Base-by-base conservation (phyloP, 192 early-diverging fungal species). In the Coemansia asiatica region DNA sequence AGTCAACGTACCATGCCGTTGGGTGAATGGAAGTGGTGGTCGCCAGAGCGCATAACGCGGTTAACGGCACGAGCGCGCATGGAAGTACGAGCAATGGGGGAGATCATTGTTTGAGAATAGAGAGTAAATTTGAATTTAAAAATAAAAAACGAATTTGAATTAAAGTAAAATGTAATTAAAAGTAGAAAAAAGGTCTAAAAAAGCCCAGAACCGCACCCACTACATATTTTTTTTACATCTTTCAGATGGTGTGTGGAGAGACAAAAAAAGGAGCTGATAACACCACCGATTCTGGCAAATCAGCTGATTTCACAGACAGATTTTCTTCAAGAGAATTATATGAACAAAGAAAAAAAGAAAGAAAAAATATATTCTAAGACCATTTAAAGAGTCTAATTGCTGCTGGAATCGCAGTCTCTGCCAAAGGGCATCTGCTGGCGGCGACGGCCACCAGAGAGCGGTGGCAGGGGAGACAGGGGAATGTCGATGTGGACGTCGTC, bases 1-100 rank as follows among this genome's bases (percentile, higher is more conserved):
- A 12, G n/a, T 9, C 13, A 12, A 27, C 79, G 48, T 81, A 81
- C 79, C 74, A 76, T 69, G 62, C 79, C 79, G 60, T 76, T 81
- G 15, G 79, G 79, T 50, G 74, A 73, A 21, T 53, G 71, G 40
- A 44, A 44, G 55, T 81, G 60, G 69, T 72, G 68, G 58, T 60
- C 64, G 38, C 48, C 79, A 6, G 69, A 68, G 46, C 79, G 79
- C 23, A 74, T 40, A 19, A 81, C 40, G 40, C 65, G 74, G 22
- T 67, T 56, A 27, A 63, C 59, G 22, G 71, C 74, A 53, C 79
- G 73, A 22, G 79, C 26, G 74, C 79, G 79, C 74, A 81, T 72
- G 23, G 79, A 81, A 12, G 79, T 81, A 31, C 79, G 79, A 28
- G 70, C 79, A 53, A 71, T 67, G 28, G 70, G 67, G 65, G 74